A percentile compares a stretch with the other conserved stretches of the same genome.
phyloP scores from a whole-genome alignment of 768 basidiomycete species.

The Glaciozyma martinii region DNA sequence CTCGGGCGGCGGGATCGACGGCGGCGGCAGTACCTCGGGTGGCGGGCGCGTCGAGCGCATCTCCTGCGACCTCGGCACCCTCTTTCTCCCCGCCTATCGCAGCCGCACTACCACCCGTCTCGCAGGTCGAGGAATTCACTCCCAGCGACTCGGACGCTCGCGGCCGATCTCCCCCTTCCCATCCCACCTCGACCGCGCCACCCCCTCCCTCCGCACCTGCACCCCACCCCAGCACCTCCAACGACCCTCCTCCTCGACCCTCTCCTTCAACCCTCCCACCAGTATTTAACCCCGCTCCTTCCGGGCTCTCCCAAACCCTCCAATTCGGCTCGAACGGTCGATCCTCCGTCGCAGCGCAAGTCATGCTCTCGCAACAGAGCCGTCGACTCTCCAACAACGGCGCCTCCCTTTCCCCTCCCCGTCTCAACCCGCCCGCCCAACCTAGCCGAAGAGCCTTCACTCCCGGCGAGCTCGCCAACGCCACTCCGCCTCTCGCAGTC shows the following conservation, averaged over 20 bases:
- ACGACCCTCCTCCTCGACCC: not conserved
- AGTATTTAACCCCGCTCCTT: conserved; percentile 1
- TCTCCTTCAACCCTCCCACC: not conserved
- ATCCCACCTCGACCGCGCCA: not conserved
- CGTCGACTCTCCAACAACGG: conserved; percentile 14
- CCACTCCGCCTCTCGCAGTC: not conserved
- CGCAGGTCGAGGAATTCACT: too few species aligned
- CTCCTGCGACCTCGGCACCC: too few species aligned
- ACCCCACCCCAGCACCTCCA: not conserved
- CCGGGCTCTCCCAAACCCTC: conserved; percentile 11
- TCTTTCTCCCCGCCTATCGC: too few species aligned
- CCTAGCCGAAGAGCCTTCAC: not conserved
- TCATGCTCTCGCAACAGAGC: conserved; percentile 23
- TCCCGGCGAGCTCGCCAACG: not conserved
- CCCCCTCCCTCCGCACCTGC: not conserved
- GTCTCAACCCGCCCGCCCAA: not conserved
- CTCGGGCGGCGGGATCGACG: too few species aligned
- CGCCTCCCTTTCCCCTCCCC: conserved; percentile 23
- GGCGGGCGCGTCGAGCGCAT: too few species aligned
- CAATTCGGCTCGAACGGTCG: not conserved
- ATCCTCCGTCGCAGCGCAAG: conserved; percentile 21
- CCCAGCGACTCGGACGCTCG: too few species aligned
- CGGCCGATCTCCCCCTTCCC: too few species aligned
- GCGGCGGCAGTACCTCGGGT: too few species aligned
- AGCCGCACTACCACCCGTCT: too few species aligned